These are phyloP conservation scores for Globisporangium splendens DNA, from an alignment of 352 stramenopile genomes.

Conservation along the genomic window DNA sequence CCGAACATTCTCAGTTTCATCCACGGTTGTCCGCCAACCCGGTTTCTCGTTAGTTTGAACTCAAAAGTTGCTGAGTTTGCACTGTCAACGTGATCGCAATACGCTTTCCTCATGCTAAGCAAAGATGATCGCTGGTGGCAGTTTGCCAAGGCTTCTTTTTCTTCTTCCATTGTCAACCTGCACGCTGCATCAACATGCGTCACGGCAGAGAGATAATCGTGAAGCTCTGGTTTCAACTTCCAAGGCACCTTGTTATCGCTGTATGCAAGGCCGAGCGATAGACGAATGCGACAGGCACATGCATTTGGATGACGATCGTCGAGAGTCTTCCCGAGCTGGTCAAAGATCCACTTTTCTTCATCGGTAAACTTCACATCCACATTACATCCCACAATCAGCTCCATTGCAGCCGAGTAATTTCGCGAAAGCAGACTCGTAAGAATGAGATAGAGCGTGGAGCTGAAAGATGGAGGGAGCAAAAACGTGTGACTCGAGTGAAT, in stretches of 20 bases:
- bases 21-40: slow-evolving; percentile 80
- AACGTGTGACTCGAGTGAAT: slow-evolving; percentile 96
- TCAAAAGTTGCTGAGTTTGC: slow-evolving; percentile 30
- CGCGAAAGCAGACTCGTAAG: slow-evolving; percentile 95
- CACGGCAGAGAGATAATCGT: slow-evolving; percentile 89
- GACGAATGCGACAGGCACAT: slow-evolving; percentile 92
- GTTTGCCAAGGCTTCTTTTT: slow-evolving; percentile 87
- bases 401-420: slow-evolving; percentile 94
- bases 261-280: slow-evolving; percentile 86
- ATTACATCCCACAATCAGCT: slow-evolving; percentile 95
- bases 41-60: slow-evolving; percentile 65
- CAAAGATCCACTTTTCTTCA: slow-evolving; percentile 97
- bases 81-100: slow-evolving; percentile 47
- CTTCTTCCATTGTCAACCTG: slow-evolving; percentile 92
- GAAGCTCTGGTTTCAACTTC: slow-evolving; percentile 70
- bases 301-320: slow-evolving; percentile 95
- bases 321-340: slow-evolving; percentile 92
- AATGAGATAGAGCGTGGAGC: slow-evolving; percentile 97
- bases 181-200: slow-evolving; percentile 92
- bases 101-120: slow-evolving; percentile 64
- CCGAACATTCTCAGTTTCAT: slow-evolving; percentile 79
- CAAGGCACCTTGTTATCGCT: slow-evolving; percentile 90
- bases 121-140: slow-evolving; percentile 68
- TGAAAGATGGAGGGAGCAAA: slow-evolving; percentile 93
- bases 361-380: slow-evolving; percentile 94